These are phyloP conservation scores for Candida khao-thaluensis DNA, from an alignment of 805 yeast species.

Conservation along the genomic window DNA sequence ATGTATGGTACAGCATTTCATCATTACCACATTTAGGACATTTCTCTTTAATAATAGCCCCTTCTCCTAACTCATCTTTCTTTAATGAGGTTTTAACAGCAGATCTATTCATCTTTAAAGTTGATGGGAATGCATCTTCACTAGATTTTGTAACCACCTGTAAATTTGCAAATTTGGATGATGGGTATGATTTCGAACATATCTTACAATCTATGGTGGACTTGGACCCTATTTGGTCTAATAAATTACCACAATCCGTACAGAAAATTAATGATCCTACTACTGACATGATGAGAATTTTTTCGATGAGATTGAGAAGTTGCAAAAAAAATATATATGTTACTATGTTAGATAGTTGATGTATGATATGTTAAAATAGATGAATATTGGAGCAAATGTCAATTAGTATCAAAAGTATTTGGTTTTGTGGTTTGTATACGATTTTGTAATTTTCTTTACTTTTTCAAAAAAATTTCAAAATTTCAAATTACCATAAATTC, in stretches of 20 bases:
- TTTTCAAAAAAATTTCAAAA: too few relatives aligned
- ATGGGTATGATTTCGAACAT: conserved; percentile 44
- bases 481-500: not conserved
- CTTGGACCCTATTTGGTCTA: conserved; percentile 61
- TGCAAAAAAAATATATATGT: too few relatives aligned
- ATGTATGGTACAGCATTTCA: conserved; percentile 96
- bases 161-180: conserved; percentile 64
- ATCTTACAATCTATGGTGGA: conserved; percentile 55
- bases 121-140: conserved; percentile 91
- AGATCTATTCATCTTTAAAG: conserved; percentile 75
- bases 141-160: conserved; percentile 87
- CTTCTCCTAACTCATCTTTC: conserved; percentile 81
- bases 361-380: not conserved
- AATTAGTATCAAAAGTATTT: too few relatives aligned
- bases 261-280: conserved; percentile 96
- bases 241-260: conserved; percentile 84
- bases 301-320: conserved; percentile 6
- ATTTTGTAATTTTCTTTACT: not conserved
- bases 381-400: too few relatives aligned
- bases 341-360: too few relatives aligned
- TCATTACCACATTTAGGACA: conserved; percentile 99
- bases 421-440: too few relatives aligned
- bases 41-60: conserved; percentile 94
- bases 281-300: conserved; percentile 63
- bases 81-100: conserved; percentile 84